Base-by-base conservation (phyloP, 345 rosid species). In the Eutrema japonicum region DNA sequence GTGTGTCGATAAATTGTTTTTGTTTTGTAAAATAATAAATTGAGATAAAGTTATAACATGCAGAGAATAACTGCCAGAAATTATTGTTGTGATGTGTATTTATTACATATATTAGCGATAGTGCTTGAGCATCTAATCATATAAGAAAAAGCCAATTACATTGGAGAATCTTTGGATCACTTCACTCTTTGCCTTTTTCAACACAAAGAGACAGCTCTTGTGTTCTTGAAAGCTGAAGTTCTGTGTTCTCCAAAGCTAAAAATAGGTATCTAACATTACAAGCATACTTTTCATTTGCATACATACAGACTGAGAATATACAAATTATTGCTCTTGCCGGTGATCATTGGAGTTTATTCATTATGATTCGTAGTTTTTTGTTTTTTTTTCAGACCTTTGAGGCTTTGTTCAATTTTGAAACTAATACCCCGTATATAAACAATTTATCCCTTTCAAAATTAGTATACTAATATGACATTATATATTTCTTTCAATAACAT, bases 41-140 rank as follows among this genome's bases (percentile, higher is more conserved):
- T 36, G 40, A 38, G 32, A 42, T 50, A 59, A 41, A 67, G 27
- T 37, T 36, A 35, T 52, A 62, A 62, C 74, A 63, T 54, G 66
- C 32, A 62, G 29, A 70, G 71, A 76, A 63, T 76, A 70, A 70
- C 59, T 70, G 14, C 30, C 58, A 76, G 10, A 37, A 63, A 16
- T 47, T 37, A 63, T 55, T 37, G 66, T 54, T 70, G 73, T 49
- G 27, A 49, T 57, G 36, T 46, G 40, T 58, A 45, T 11, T 50
- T 41, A 41, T 45, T 63, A 29, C 26, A 38, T 12, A 32, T 47
- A 38, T 3, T 41, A 40, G n/a, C 57, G 80, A 64, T 66, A 65
- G 64, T 77, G 80, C 80, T 77, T 50, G 80, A 77, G 80, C 80
- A 77, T 77, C 80, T 65, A 77, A 77, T 71, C 76, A 71, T 77